A percentile compares a stretch with the other conserved stretches of the same genome.
Evolutionary conservation across 257 asterid species (phyloP).

Genomic region (Ehretia macrophylla): DNA sequence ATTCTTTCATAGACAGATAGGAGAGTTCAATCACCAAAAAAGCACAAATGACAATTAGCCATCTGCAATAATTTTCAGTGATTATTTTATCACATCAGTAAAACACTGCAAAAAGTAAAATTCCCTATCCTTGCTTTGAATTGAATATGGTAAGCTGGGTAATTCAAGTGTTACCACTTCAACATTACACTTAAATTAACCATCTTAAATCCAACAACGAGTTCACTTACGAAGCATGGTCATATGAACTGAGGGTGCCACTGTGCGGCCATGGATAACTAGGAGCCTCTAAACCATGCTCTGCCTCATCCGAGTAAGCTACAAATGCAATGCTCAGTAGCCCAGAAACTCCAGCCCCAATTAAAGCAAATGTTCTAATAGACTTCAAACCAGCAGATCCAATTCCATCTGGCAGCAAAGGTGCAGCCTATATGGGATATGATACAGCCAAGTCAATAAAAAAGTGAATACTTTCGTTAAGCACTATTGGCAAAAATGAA

Average conservation of each 20-base stretch:
- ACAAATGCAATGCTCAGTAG: constrained; percentile 44
- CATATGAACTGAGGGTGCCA: constrained; percentile 64
- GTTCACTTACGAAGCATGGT: constrained; percentile 61
- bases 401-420: background rate
- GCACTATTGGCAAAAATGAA: too few species aligned
- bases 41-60: too few species aligned
- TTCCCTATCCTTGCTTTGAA: too few species aligned
- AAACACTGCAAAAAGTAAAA: too few species aligned
- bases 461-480: too few species aligned
- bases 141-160: too few species aligned
- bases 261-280: constrained; percentile 69
- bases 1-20: background rate
- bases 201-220: too few species aligned
- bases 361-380: constrained; percentile 33
- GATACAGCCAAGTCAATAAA: background rate
- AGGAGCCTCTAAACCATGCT: constrained; percentile 57
- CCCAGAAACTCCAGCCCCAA: constrained; percentile 61
- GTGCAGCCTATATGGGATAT: background rate
- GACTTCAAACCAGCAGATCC: constrained; percentile 11
- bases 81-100: too few species aligned
- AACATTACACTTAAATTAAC: too few species aligned
- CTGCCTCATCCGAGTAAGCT: constrained; percentile 59
- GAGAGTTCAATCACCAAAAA: too few species aligned
- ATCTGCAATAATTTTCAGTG: too few species aligned
- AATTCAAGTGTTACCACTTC: too few species aligned